Percentiles rank a stretch among this genome's conserved stretches.
These are phyloP conservation scores for Sphagnum magellanicum DNA, from an alignment of 228 moss, liverwort and hornwort species.

Conservation along the genomic window DNA sequence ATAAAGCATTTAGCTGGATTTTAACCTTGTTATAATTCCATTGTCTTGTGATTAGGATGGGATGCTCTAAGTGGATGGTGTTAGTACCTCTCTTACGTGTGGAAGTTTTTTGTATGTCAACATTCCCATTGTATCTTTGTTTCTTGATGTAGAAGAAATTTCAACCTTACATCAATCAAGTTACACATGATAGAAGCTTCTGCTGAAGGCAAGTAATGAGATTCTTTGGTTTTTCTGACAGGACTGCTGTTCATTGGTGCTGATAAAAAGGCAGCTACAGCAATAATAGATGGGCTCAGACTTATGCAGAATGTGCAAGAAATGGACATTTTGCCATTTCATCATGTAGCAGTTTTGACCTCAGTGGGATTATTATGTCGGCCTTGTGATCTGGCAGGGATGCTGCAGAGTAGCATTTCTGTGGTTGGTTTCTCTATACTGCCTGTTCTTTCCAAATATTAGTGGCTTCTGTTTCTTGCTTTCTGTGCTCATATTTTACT, in stretches of 20 bases:
- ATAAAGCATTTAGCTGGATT: conserved; percentile 1
- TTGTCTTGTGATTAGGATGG: too few species aligned
- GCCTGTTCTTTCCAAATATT: not conserved
- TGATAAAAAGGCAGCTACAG: conserved; percentile 49
- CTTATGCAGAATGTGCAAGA: conserved; percentile 45
- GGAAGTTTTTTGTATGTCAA: too few species aligned
- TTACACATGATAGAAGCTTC: too few species aligned
- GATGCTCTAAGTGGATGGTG: too few species aligned
- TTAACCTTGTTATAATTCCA: not conserved
- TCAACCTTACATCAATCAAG: too few species aligned
- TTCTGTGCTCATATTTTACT: not conserved
- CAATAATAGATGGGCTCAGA: conserved; percentile 43
- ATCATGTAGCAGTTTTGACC: conserved; percentile 57
- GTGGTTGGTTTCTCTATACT: conserved; percentile 45
- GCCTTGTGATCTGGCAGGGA: conserved; percentile 55
- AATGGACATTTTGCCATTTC: conserved; percentile 54
- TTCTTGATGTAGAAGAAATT: too few species aligned
- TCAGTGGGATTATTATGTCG: conserved; percentile 65
- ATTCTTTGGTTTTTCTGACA: conserved; percentile 23
- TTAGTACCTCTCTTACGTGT: too few species aligned
- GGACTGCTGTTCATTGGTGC: conserved; percentile 73
- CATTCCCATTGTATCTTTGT: too few species aligned
- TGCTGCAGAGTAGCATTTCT: conserved; percentile 59
- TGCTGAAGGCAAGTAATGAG: too few species aligned
- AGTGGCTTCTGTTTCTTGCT: not conserved